Conservation (phyloP, 2,329 filamentous ascomycete genomes). For the Diaporthe nobilis region DNA sequence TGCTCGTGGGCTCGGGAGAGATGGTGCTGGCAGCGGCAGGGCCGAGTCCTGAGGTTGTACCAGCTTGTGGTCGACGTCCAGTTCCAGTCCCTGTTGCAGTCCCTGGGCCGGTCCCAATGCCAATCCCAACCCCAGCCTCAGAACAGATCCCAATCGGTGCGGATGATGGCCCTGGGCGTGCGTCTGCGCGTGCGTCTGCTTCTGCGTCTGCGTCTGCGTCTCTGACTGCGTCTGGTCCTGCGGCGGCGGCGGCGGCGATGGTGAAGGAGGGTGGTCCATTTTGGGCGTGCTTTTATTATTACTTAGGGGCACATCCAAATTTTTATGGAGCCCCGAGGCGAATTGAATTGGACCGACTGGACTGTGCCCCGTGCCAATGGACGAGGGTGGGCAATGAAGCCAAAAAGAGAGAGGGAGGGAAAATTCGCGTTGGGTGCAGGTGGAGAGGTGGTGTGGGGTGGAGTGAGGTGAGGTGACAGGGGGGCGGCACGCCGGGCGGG, state of each 20-base stretch:
- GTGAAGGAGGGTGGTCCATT: conserved; percentile 46
- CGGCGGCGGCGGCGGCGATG: conserved; percentile 82
- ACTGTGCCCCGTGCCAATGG: conserved; percentile 34
- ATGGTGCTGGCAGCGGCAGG: conserved; percentile 11
- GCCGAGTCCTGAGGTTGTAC: conserved; percentile 29
- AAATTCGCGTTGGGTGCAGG: conserved; percentile 32
- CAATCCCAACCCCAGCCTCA: background rate
- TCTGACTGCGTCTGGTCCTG: conserved; percentile 66
- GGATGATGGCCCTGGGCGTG: conserved; percentile 17
- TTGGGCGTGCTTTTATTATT: conserved; percentile 39
- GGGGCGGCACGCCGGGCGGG: background rate
- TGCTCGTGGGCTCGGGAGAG: conserved; percentile 19
- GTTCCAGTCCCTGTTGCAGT: conserved; percentile 9
- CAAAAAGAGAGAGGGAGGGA: conserved; percentile 34
- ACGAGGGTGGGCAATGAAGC: conserved; percentile 34
- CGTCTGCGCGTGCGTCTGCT: conserved; percentile 2
- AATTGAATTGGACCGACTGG: conserved; percentile 38
- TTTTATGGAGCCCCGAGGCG: conserved; percentile 37
- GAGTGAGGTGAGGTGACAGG: conserved; percentile 21
- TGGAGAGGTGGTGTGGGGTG: conserved; percentile 22
- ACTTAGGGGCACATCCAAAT: conserved; percentile 39
- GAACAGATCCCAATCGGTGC: conserved; percentile 12
- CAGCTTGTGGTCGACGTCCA: conserved; percentile 9
- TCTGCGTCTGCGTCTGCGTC: background rate
- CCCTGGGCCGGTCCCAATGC: background rate